Evolutionary conservation across 2,329 filamentous ascomycete genomes (phyloP).

Genomic region (Biscogniauxia marginata): DNA sequence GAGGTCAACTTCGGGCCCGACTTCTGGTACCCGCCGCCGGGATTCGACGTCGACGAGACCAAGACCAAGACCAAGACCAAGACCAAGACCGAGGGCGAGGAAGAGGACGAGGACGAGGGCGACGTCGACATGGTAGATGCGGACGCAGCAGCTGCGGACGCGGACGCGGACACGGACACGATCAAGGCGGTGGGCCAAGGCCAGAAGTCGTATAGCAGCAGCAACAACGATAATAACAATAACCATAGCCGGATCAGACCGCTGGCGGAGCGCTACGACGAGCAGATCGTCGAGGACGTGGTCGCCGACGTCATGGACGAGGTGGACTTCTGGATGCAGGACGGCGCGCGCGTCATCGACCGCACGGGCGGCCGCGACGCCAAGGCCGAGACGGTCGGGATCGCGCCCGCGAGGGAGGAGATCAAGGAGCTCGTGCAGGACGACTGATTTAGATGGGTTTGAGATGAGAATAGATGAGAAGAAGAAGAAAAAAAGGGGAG

Average conservation of each 20-base stretch:
- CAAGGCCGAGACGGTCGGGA: constrained; percentile 42
- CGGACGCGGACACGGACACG: constrained; percentile 7
- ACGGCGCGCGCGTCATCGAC: constrained; percentile 53
- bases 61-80: neutral
- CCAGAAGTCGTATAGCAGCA: constrained; percentile 8
- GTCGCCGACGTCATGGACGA: constrained; percentile 94
- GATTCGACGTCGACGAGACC: constrained; percentile 36
- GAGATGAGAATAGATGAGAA: too few species aligned
- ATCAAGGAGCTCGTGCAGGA: constrained; percentile 67
- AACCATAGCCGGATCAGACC: too few species aligned
- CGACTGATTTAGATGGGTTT: constrained; percentile 42
- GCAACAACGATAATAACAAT: constrained; percentile 4
- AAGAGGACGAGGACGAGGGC: constrained; percentile 26
- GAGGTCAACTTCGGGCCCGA: constrained; percentile 93
- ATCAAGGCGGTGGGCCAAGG: constrained; percentile 6
- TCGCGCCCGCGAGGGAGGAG: constrained; percentile 50
- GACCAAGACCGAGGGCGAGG: constrained; percentile 25
- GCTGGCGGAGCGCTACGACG: constrained; percentile 76
- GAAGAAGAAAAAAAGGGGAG: too few species aligned
- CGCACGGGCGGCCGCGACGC: constrained; percentile 42
- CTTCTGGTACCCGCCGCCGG: constrained; percentile 83
- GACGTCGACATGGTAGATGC: constrained; percentile 50
- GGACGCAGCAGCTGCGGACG: constrained; percentile 25
- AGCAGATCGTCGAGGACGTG: constrained; percentile 93
- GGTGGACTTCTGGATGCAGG: constrained; percentile 83